phyloP scores from a whole-genome alignment of 2,329 filamentous ascomycete genomes.

The Botrytis cinerea region DNA sequence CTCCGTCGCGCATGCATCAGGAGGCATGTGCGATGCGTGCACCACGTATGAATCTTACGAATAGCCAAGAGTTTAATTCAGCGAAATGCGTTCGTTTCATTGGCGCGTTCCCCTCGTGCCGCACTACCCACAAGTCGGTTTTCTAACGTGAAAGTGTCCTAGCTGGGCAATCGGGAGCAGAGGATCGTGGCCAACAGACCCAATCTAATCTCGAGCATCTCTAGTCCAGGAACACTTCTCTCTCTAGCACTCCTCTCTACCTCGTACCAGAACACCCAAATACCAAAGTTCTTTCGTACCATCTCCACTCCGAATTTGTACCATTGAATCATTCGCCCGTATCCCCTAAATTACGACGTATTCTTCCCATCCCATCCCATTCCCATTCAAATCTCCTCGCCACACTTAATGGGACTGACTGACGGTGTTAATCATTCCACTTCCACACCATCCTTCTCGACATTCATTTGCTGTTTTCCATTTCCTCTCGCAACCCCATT shows the following conservation, averaged over 20 bases:
- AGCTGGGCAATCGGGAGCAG: not conserved
- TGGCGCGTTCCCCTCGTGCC: not conserved
- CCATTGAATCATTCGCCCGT: conserved; percentile 8
- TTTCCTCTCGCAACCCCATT: not conserved
- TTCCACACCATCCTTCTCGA: not conserved
- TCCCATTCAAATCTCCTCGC: conserved; percentile 13
- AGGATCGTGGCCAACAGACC: not conserved
- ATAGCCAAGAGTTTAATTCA: not conserved
- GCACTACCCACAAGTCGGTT: not conserved
- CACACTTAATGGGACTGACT: conserved; percentile 5
- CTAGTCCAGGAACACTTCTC: not conserved
- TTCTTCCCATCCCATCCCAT: not conserved
- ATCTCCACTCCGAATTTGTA: conserved; percentile 8
- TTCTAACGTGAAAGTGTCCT: not conserved
- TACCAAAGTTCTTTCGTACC: not conserved
- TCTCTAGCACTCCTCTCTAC: not conserved
- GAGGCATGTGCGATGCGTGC: too few species aligned
- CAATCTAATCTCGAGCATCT: conserved; percentile 16
- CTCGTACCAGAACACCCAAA: not conserved
- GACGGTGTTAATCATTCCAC: not conserved
- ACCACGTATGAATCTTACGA: not conserved
- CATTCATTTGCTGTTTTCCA: not conserved
- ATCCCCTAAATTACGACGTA: conserved; percentile 9
- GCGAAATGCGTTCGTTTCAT: not conserved
- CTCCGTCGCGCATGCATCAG: not conserved